phyloP scores from a whole-genome alignment of 441 rosid species.

The Populus hybrid region DNA sequence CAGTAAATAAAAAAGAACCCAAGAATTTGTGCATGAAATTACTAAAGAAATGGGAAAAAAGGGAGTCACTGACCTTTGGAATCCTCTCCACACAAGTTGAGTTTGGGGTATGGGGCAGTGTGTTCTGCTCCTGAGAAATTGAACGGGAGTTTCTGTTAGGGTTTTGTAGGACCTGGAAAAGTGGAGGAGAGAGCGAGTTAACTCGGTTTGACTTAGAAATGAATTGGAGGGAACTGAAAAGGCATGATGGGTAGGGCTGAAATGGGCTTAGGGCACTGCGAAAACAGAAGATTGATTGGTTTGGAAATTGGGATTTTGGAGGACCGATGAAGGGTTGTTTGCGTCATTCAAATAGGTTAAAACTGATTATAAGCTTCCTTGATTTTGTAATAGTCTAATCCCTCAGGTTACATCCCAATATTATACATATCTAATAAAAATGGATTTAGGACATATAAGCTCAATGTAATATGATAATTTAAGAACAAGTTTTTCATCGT shows the following conservation, averaged over 20 bases:
- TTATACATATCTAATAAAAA: no score
- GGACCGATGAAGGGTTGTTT: background rate
- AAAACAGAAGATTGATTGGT: background rate
- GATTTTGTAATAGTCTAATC: background rate
- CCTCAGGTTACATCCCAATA: no score
- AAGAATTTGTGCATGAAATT: background rate
- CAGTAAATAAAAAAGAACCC: background rate
- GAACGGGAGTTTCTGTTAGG: background rate
- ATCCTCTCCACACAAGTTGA: background rate
- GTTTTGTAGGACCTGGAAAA: background rate
- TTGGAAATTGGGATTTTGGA: background rate
- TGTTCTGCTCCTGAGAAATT: background rate
- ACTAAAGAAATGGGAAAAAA: background rate
- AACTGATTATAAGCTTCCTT: background rate
- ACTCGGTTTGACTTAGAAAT: background rate
- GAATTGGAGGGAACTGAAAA: slow-evolving; percentile 6
- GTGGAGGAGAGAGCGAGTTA: background rate
- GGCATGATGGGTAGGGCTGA: background rate
- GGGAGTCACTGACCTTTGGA: slow-evolving; percentile 3
- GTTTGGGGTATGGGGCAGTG: background rate
- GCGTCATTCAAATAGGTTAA: background rate
- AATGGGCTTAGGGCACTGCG: background rate
- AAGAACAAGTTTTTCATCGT: no score
- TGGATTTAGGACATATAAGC: no score
- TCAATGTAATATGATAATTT: no score